phyloP scores from a whole-genome alignment of 106 monocot genomes.

The Vanilla planifolia region DNA sequence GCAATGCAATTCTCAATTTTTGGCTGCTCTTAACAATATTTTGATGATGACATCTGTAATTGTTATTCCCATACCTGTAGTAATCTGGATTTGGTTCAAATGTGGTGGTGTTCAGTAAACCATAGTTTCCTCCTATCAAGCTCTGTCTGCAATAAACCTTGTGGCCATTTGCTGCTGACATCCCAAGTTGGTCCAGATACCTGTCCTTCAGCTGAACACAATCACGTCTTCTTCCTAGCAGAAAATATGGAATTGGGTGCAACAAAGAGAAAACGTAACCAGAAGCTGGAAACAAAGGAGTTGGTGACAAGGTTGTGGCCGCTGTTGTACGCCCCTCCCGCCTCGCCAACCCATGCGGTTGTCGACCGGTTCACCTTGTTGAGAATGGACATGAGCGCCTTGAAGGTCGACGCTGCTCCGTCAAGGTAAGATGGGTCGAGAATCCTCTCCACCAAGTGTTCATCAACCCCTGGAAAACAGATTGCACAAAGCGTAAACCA shows the following conservation, averaged over 20 bases:
- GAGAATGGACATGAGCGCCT: constrained; percentile 44
- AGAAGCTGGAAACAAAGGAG: constrained; percentile 80
- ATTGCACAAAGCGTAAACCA: neutral
- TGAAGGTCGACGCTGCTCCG: constrained; percentile 44
- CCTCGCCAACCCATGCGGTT: constrained; percentile 84
- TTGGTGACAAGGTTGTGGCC: constrained; percentile 68
- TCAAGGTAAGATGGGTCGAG: constrained; percentile 75
- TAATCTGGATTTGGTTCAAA: constrained; percentile 85
- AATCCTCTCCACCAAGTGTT: constrained; percentile 64
- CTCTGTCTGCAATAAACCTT: constrained; percentile 82
- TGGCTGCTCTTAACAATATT: neutral
- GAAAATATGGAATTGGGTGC: too few relatives aligned
- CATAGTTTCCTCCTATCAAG: constrained; percentile 89
- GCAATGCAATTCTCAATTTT: neutral
- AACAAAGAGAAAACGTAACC: too few relatives aligned
- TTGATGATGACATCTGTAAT: too few relatives aligned
- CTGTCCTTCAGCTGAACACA: constrained; percentile 15
- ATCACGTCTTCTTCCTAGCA: too few relatives aligned
- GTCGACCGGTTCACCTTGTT: constrained; percentile 32
- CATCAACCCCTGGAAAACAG: constrained; percentile 48
- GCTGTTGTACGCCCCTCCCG: constrained; percentile 92
- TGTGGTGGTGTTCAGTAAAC: constrained; percentile 63
- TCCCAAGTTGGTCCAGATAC: constrained; percentile 86
- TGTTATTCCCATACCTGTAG: constrained; percentile 45
- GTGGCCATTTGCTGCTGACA: constrained; percentile 69